These are phyloP conservation scores for Rhodotorula glutinis DNA, from an alignment of 1,284 basidiomycete genomes.

Conservation along the genomic window DNA sequence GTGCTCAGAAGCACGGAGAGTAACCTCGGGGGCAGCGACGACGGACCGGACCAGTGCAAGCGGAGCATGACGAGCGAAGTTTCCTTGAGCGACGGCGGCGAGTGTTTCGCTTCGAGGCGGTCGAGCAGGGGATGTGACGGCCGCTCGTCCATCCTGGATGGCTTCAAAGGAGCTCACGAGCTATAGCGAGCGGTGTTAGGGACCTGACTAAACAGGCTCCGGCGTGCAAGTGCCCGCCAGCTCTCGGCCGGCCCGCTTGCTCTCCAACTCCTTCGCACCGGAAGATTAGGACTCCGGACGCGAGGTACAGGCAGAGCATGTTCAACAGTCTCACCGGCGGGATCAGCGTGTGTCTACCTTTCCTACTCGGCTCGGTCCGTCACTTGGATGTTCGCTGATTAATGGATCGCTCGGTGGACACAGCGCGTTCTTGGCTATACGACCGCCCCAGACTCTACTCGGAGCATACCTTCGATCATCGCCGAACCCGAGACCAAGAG, in stretches of 20 bases:
- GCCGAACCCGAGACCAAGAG: slow-evolving; percentile 66
- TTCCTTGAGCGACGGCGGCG: not conserved
- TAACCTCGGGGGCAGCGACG: not conserved
- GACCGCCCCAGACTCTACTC: slow-evolving; percentile 46
- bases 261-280: too few species aligned
- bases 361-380: too few species aligned
- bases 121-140: not conserved
- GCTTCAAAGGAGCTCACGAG: too few species aligned
- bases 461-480: slow-evolving; percentile 29
- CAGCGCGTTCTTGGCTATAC: slow-evolving; percentile 4
- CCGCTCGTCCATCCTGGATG: not conserved
- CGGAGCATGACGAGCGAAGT: slow-evolving; percentile 12
- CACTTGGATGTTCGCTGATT: not conserved
- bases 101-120: not conserved
- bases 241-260: too few species aligned
- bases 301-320: not conserved
- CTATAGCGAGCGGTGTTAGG: too few species aligned
- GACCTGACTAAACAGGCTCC: too few species aligned
- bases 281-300: too few species aligned
- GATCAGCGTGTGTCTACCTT: not conserved
- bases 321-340: not conserved
- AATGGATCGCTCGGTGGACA: not conserved
- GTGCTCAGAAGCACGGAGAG: too few species aligned
- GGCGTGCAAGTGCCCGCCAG: too few species aligned
- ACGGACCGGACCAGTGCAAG: slow-evolving; percentile 13